Conservation (phyloP, 2,329 filamentous ascomycete species). For the Alternaria dauci region DNA sequence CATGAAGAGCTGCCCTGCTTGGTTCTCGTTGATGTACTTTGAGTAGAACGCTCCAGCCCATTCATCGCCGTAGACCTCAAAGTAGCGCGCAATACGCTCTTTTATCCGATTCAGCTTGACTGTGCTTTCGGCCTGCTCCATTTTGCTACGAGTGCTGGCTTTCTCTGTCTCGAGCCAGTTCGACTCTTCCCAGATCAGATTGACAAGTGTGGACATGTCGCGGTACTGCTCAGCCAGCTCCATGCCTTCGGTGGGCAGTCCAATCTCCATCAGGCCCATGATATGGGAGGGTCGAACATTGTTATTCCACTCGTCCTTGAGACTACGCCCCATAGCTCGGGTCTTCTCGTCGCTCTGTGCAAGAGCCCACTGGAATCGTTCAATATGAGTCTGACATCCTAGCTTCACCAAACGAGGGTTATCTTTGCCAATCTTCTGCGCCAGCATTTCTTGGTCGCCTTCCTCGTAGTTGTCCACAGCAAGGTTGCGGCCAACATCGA, state of each 20-base stretch:
- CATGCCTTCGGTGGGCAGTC: conserved; percentile 66
- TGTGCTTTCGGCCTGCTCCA: conserved; percentile 45
- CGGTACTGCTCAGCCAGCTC: conserved; percentile 68
- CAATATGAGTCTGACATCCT: conserved; percentile 65
- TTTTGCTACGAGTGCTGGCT: conserved; percentile 41
- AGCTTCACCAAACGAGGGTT: conserved; percentile 63
- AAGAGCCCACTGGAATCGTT: conserved; percentile 66
- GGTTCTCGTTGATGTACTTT: conserved; percentile 70
- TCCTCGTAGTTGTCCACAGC: conserved; percentile 53
- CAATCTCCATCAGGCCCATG: conserved; percentile 57
- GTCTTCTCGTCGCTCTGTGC: conserved; percentile 61
- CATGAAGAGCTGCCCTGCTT: conserved; percentile 64
- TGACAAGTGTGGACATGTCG: conserved; percentile 70
- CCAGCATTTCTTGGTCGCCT: conserved; percentile 42
- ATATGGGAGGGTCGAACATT: conserved; percentile 55
- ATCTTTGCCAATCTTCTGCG: conserved; percentile 57
- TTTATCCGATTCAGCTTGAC: conserved; percentile 56
- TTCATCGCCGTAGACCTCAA: conserved; percentile 69
- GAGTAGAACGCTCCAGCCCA: conserved; percentile 84
- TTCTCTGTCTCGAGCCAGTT: conserved; percentile 50
- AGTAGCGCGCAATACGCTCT: conserved; percentile 59
- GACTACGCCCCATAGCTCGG: conserved; percentile 57
- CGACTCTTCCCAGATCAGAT: conserved; percentile 57
- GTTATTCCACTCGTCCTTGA: conserved; percentile 54
- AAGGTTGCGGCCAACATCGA: conserved; percentile 53